Base-by-base conservation (phyloP, 2,329 filamentous ascomycete species). In the Hymenoscyphus repandus region DNA sequence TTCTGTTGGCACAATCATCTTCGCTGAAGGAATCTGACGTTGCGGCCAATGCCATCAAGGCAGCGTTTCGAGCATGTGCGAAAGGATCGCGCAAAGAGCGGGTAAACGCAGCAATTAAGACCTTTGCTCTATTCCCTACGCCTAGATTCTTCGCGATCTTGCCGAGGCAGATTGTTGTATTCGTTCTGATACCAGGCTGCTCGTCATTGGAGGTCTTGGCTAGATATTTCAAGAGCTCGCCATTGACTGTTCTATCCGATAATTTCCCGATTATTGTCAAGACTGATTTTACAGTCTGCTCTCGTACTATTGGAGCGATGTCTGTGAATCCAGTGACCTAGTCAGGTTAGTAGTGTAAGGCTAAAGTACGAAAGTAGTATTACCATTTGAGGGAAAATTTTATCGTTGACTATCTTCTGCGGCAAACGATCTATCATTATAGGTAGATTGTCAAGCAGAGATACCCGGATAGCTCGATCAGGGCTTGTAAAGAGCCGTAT, bases 141-240 rank as follows among this genome's bases (percentile, higher is more conserved):
- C 90, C 89, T 1, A 99, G 75, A 62, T 95, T 87, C 61, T 90
- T 91, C 12, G 93, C 91, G 60, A 99, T 96, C 65, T 96, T 97
- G 18, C 93, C 93, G 0, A 99, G 72, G 66, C 92, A 97, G 50
- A 99, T 99, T 1, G 93, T 99, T 0, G 93, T 99, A 67, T 99
- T 99, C 7, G 93, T 99, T 55, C 93, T 82, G 58, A 99, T 99
- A 0, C 93, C 93, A 1, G 93, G 90, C 64, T 99, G 92, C 62
- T 97, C 93, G 56, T 99, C 93, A 62, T 97, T 99, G 41, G 93
- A 90, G 1, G 92, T 96, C 68, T 95, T 96, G 39, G 93, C 93
- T 27, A 99, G 77, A 64, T 95, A 86, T 61, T 87, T 88, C 18
- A 99, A 74, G 10, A 99, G 76, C 61, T 99, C 93, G 48, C 93